A percentile compares a stretch with the other conserved stretches of the same genome.
Evolutionary conservation across 164 flowering plant species (phyloP).

Genomic region (Annona cherimola): DNA sequence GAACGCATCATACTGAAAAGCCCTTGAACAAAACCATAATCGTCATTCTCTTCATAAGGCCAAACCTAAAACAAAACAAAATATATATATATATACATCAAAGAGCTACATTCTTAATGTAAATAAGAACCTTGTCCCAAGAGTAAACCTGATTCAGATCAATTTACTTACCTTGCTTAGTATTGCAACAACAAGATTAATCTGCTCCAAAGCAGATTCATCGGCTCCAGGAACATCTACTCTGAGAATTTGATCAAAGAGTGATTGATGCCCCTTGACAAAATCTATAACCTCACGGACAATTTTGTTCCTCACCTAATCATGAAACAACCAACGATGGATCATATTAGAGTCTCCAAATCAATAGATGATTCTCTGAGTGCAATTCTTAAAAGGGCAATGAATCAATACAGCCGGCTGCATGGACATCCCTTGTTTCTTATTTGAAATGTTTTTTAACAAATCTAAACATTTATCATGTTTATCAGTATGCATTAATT

Average conservation of each 20-base stretch:
- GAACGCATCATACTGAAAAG: slow-evolving; percentile 74
- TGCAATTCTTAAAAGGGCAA: not conserved
- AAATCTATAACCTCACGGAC: slow-evolving; percentile 78
- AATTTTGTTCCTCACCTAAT: slow-evolving; percentile 74
- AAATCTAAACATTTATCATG: too few relatives aligned
- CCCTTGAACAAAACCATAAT: slow-evolving; percentile 84
- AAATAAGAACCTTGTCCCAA: not conserved
- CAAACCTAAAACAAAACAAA: slow-evolving; percentile 53
- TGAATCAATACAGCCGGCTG: not conserved
- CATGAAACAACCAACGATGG: slow-evolving; percentile 1
- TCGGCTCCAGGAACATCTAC: slow-evolving; percentile 56
- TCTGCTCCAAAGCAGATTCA: slow-evolving; percentile 66
- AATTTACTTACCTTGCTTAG: slow-evolving; percentile 73
- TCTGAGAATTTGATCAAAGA: slow-evolving; percentile 78
- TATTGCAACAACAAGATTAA: slow-evolving; percentile 78
- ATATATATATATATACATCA: not conserved
- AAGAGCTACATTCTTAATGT: not conserved
- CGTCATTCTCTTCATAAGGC: slow-evolving; percentile 90
- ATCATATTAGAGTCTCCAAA: not conserved
- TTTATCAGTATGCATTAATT: too few relatives aligned
- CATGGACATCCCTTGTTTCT: too few relatives aligned
- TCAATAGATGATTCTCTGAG: not conserved
- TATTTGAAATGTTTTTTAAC: too few relatives aligned
- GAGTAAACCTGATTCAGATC: not conserved
- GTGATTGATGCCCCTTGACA: slow-evolving; percentile 64